Conservation (phyloP, 257 asterid genomes). For the Coffea eugenioides region DNA sequence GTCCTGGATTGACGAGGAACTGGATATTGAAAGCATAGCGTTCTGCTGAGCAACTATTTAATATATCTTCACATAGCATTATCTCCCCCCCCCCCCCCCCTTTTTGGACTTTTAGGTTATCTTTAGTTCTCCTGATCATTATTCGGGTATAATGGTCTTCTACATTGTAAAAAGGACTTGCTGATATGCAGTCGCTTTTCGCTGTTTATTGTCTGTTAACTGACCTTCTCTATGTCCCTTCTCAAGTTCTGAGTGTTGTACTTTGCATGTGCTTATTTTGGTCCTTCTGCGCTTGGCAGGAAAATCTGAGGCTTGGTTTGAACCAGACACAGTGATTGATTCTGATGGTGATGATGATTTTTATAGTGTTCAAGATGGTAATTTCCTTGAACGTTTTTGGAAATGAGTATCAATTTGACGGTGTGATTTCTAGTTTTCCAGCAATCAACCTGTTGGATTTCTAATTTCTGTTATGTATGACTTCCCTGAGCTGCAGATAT, state of each 20-base stretch:
- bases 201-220: background rate
- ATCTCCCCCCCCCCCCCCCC: too few relatives aligned
- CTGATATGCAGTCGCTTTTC: background rate
- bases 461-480: background rate
- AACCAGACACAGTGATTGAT: constrained; percentile 59
- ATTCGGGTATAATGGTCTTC: background rate
- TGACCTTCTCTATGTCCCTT: background rate
- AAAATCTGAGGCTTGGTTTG: constrained; percentile 73
- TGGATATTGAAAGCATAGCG: background rate
- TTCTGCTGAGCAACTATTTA: too few relatives aligned
- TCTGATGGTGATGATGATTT: constrained; percentile 90
- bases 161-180: background rate
- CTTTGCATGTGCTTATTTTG: background rate
- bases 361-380: constrained; percentile 92
- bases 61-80: too few relatives aligned
- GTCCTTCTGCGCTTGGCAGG: constrained; percentile 38
- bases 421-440: background rate
- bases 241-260: background rate
- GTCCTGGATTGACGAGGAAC: background rate
- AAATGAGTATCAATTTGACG: background rate
- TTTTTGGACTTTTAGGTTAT: too few relatives aligned
- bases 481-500: constrained; percentile 51
- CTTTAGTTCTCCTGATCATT: background rate
- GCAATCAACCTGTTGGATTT: constrained; percentile 6
- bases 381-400: constrained; percentile 11